phyloP scores from a whole-genome alignment of 2,329 filamentous ascomycete species.

The Fusarium oxysporum region DNA sequence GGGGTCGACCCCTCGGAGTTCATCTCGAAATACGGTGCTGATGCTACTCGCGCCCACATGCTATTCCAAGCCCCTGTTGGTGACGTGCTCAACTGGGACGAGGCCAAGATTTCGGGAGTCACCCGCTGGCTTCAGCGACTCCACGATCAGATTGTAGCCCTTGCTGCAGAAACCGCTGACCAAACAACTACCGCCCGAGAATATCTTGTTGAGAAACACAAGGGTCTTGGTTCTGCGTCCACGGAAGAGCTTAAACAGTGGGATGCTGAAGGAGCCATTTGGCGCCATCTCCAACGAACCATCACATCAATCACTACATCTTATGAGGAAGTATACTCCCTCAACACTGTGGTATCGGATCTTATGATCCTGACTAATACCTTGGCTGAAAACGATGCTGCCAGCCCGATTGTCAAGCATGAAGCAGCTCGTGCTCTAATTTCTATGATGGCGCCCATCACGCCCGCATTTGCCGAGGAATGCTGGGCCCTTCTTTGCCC shows the following conservation, averaged over 20 bases:
- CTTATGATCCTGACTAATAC: slow-evolving; percentile 84
- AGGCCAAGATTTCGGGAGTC: slow-evolving; percentile 82
- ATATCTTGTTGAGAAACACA: slow-evolving; percentile 53
- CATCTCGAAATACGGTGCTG: slow-evolving; percentile 81
- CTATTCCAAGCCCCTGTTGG: slow-evolving; percentile 88
- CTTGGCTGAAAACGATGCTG: slow-evolving; percentile 60
- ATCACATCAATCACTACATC: slow-evolving; percentile 75
- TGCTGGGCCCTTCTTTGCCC: slow-evolving; percentile 74
- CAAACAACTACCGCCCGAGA: slow-evolving; percentile 40
- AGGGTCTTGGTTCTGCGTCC: slow-evolving; percentile 47
- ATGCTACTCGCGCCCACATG: slow-evolving; percentile 87
- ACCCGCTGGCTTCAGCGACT: slow-evolving; percentile 82
- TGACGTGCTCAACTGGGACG: slow-evolving; percentile 90
- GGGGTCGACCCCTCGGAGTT: slow-evolving; percentile 83
- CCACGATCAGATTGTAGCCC: slow-evolving; percentile 63
- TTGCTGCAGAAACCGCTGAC: slow-evolving; percentile 30
- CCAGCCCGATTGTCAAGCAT: slow-evolving; percentile 58
- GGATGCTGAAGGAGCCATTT: slow-evolving; percentile 64
- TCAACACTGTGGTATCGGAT: slow-evolving; percentile 87
- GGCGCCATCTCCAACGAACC: slow-evolving; percentile 75
- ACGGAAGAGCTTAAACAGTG: slow-evolving; percentile 52
- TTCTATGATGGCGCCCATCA: slow-evolving; percentile 81
- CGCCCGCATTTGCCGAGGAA: slow-evolving; percentile 84
- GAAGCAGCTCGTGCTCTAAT: slow-evolving; percentile 68
- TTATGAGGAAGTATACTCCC: slow-evolving; percentile 76